These are phyloP conservation scores for Bipolaris gigantea DNA, from an alignment of 2,329 filamentous ascomycete genomes.

Conservation along the genomic window DNA sequence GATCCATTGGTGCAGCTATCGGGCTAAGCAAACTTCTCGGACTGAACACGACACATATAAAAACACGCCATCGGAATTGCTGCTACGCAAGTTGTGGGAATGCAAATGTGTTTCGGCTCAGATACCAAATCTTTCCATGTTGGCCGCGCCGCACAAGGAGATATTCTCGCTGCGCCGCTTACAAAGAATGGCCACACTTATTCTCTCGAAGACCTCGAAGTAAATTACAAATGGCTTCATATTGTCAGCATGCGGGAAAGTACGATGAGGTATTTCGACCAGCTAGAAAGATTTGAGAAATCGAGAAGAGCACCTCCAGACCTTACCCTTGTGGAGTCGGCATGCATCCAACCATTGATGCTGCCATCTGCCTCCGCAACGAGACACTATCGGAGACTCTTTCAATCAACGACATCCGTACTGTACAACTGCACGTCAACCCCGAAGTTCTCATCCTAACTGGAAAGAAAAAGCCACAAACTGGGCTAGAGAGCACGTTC, in stretches of 20 bases:
- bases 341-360: not conserved
- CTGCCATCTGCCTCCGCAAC: not conserved
- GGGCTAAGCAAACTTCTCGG: not conserved
- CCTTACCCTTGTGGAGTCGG: not conserved
- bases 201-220: not conserved
- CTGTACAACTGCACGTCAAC: not conserved
- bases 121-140: not conserved
- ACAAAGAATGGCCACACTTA: not conserved
- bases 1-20: not conserved
- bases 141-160: not conserved
- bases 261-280: not conserved
- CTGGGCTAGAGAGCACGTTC: not conserved
- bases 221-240: not conserved
- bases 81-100: not conserved
- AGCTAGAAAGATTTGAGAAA: not conserved
- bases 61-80: not conserved
- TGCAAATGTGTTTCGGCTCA: not conserved
- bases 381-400: not conserved
- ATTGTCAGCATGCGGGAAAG: not conserved
- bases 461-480: not conserved
- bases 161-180: not conserved
- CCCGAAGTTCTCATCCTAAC: not conserved
- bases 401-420: not conserved
- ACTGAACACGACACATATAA: not conserved
- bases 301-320: not conserved